Percentiles rank a stretch among this genome's conserved stretches.
Conservation (phyloP, 345 rosid genomes). For the Diplotaxis tenuifolia region DNA sequence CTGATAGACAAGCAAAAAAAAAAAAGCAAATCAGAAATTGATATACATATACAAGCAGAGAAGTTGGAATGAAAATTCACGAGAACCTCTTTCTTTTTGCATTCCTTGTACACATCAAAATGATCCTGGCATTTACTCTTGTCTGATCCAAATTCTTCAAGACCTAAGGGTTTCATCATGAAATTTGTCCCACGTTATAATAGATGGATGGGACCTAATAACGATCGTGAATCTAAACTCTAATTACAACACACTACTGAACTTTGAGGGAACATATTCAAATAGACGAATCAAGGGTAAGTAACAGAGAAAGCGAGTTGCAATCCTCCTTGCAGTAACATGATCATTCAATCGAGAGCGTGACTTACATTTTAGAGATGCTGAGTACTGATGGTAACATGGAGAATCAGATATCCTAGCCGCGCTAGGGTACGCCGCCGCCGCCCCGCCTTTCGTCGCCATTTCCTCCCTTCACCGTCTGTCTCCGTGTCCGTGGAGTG, state of each 20-base stretch:
- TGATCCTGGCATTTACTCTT: constrained; percentile 93
- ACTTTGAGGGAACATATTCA: too few species aligned
- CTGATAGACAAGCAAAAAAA: constrained; percentile 38
- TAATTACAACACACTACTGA: neutral
- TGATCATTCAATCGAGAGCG: constrained; percentile 8
- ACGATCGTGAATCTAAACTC: neutral
- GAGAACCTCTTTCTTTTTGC: constrained; percentile 90
- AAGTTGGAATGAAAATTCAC: neutral
- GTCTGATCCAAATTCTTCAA: constrained; percentile 78
- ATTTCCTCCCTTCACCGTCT: constrained; percentile 15
- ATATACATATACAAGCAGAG: neutral
- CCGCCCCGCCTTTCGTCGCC: constrained; percentile 41
- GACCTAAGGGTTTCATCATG: constrained; percentile 48
- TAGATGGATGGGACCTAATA: neutral
- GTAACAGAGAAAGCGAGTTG: neutral
- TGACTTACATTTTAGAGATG: constrained; percentile 78
- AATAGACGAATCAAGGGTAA: neutral
- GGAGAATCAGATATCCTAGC: constrained; percentile 80
- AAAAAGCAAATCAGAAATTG: neutral
- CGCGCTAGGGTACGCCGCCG: constrained; percentile 63
- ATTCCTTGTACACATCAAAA: constrained; percentile 90
- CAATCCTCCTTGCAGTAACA: neutral
- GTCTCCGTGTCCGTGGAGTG: constrained; percentile 4
- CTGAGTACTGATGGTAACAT: constrained; percentile 73
- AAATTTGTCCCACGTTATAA: neutral